These are phyloP conservation scores for Sungouiozyma intestinalis DNA, from an alignment of 805 yeast genomes.

Conservation along the genomic window DNA sequence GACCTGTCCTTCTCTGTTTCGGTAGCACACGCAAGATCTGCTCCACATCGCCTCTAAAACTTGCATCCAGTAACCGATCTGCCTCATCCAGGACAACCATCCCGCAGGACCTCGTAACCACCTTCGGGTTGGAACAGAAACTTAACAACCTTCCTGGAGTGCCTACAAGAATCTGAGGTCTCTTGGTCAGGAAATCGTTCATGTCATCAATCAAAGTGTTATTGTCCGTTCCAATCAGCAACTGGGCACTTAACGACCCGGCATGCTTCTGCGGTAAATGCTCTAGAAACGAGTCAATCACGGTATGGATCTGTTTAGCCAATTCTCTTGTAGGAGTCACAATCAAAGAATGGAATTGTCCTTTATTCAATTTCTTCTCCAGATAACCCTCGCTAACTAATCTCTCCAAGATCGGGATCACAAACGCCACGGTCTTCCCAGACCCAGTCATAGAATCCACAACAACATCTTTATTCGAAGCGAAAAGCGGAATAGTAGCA, in stretches of 20 bases:
- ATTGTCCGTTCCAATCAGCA: slow-evolving; percentile 44
- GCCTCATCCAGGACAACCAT: slow-evolving; percentile 85
- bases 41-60: slow-evolving; percentile 60
- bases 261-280: slow-evolving; percentile 40
- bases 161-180: slow-evolving; percentile 73
- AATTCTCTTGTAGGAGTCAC: slow-evolving; percentile 60
- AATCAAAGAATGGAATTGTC: slow-evolving; percentile 62
- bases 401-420: slow-evolving; percentile 70
- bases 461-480: slow-evolving; percentile 84
- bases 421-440: slow-evolving; percentile 92
- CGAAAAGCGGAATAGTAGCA: slow-evolving; percentile 75
- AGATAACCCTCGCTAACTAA: slow-evolving; percentile 32
- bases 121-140: slow-evolving; percentile 46
- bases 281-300: slow-evolving; percentile 48
- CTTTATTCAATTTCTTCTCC: slow-evolving; percentile 34
- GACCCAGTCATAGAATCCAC: slow-evolving; percentile 98
- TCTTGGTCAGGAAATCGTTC: slow-evolving; percentile 38
- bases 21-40: slow-evolving; percentile 63
- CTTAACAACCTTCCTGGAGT: slow-evolving; percentile 89
- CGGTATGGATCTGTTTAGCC: slow-evolving; percentile 61
- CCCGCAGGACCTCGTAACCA: slow-evolving; percentile 56
- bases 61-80: slow-evolving; percentile 71
- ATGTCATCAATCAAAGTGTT: slow-evolving; percentile 62
- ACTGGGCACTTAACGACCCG: slow-evolving; percentile 41
- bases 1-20: slow-evolving; percentile 84